Evolutionary conservation across 257 asterid species (phyloP).

Genomic region (Scutellaria minor): DNA sequence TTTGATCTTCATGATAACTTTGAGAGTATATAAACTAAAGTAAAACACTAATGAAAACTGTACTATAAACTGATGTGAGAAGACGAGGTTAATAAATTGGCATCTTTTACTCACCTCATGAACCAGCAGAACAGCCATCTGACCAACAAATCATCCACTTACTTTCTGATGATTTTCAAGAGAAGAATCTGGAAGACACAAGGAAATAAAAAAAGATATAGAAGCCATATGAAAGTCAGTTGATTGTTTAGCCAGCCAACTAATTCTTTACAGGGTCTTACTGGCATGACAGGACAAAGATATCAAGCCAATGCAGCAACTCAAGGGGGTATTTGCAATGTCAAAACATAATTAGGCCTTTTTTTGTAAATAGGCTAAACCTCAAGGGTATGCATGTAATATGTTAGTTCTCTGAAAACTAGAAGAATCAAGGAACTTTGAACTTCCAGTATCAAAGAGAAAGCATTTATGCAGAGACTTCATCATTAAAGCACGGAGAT

Average conservation of each 20-base stretch:
- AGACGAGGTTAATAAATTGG: not conserved
- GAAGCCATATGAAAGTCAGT: not conserved
- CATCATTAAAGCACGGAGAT: slow-evolving; percentile 67
- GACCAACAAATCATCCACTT: slow-evolving; percentile 79
- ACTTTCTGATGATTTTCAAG: slow-evolving; percentile 56
- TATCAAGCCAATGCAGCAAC: not conserved
- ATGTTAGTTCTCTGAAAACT: slow-evolving; percentile 76
- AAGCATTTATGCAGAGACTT: slow-evolving; percentile 81
- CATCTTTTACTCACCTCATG: slow-evolving; percentile 66
- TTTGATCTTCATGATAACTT: no score
- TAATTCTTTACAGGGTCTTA: slow-evolving; percentile 4
- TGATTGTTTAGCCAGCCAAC: slow-evolving; percentile 5
- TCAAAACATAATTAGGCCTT: no score
- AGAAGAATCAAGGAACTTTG: slow-evolving; percentile 68
- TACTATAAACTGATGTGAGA: slow-evolving; percentile 10
- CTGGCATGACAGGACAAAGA: slow-evolving; percentile 14
- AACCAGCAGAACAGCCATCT: slow-evolving; percentile 93
- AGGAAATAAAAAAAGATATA: slow-evolving; percentile 14
- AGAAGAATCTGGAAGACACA: slow-evolving; percentile 60
- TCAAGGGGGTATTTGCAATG: no score
- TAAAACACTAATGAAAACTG: not conserved
- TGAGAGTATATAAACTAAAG: no score
- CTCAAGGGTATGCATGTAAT: no score
- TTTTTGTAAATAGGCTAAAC: no score
- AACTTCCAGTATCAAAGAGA: slow-evolving; percentile 74